These are phyloP conservation scores for Draba incana DNA, from an alignment of 345 rosid genomes.

Conservation along the genomic window DNA sequence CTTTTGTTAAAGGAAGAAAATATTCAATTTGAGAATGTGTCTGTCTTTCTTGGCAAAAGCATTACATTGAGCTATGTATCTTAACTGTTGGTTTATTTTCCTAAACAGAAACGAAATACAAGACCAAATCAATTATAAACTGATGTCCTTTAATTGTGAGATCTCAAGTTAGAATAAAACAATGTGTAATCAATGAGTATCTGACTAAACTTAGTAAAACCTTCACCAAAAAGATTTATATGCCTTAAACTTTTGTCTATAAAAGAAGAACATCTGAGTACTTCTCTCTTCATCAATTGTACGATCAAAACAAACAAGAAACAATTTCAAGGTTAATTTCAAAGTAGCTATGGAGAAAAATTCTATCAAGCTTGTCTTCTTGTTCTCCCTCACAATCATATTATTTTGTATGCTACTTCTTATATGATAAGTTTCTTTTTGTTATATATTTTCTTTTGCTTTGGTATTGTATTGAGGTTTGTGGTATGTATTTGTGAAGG, in stretches of 20 bases:
- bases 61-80: conserved; percentile 22
- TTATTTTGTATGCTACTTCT: conserved; percentile 31
- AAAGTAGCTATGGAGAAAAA: conserved; percentile 32
- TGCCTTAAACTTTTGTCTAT: conserved; percentile 1
- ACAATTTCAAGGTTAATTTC: too few species aligned
- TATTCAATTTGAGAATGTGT: conserved; percentile 7
- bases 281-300: conserved; percentile 2
- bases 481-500: conserved; percentile 24
- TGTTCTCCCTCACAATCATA: conserved; percentile 29
- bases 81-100: neutral
- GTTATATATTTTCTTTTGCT: neutral
- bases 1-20: conserved; percentile 14
- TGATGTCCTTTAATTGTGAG: conserved; percentile 1
- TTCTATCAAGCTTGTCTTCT: conserved; percentile 31
- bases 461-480: conserved; percentile 8
- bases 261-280: neutral
- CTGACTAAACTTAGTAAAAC: conserved; percentile 11
- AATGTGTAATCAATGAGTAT: conserved; percentile 8
- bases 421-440: conserved; percentile 17
- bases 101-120: neutral
- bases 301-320: conserved; percentile 19
- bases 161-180: neutral
- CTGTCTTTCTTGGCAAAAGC: conserved; percentile 5
- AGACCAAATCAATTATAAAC: neutral
- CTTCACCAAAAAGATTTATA: neutral